Conservation (phyloP, 768 basidiomycete species). For the Suillus hirtellus region DNA sequence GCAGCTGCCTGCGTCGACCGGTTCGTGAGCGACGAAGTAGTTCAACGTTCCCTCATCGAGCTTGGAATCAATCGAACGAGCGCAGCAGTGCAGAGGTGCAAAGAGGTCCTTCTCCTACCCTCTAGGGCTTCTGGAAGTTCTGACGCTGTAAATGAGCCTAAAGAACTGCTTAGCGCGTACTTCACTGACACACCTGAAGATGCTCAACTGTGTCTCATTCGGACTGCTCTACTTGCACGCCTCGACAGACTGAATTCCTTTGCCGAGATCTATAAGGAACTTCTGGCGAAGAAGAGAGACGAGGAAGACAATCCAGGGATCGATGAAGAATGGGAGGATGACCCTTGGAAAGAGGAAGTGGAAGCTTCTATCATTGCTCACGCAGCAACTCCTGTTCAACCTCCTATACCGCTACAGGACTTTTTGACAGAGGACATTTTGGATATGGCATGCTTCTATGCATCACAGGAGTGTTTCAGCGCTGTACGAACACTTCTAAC, state of each 20-base stretch:
- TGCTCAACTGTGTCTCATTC: slow-evolving; percentile 63
- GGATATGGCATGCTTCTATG: slow-evolving; percentile 62
- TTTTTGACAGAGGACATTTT: slow-evolving; percentile 66
- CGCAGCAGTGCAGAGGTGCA: slow-evolving; percentile 47
- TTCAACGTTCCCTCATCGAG: slow-evolving; percentile 60
- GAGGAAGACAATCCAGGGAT: slow-evolving; percentile 28
- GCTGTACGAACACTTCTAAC: slow-evolving; percentile 59
- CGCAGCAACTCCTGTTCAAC: slow-evolving; percentile 31
- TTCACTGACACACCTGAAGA: slow-evolving; percentile 60
- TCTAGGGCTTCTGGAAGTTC: slow-evolving; percentile 16
- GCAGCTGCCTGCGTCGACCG: slow-evolving; percentile 73
- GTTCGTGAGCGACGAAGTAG: slow-evolving; percentile 52
- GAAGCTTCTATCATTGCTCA: slow-evolving; percentile 24
- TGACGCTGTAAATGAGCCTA: slow-evolving; percentile 20
- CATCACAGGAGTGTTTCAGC: slow-evolving; percentile 57
- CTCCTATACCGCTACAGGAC: slow-evolving; percentile 53
- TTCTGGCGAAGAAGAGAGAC: slow-evolving; percentile 28
- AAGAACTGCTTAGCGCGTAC: slow-evolving; percentile 44
- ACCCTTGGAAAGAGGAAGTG: slow-evolving; percentile 65
- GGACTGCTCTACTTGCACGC: slow-evolving; percentile 65
- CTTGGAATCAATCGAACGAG: slow-evolving; percentile 64
- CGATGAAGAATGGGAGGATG: slow-evolving; percentile 51
- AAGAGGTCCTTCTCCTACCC: slow-evolving; percentile 34
- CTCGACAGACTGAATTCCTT: slow-evolving; percentile 75
- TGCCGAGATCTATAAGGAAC: slow-evolving; percentile 53